phyloP scores from a whole-genome alignment of 2,329 filamentous ascomycete species.

The Leptographium radiaticola region DNA sequence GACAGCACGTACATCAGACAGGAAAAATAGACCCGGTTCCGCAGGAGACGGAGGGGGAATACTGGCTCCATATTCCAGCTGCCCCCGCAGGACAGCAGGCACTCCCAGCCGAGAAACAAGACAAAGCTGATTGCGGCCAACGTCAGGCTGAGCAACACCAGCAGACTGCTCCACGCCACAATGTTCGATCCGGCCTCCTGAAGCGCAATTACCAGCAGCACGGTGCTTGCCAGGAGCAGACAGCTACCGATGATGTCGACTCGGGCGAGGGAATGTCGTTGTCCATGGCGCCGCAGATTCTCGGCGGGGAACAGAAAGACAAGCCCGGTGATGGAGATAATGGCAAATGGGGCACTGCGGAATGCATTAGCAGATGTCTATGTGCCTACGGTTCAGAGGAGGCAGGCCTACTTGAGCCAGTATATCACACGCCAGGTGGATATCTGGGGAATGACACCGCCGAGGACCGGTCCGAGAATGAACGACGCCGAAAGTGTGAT shows the following conservation, averaged over 20 bases:
- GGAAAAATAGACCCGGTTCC: constrained; percentile 34
- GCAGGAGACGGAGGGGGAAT: constrained; percentile 37
- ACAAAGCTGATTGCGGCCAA: constrained; percentile 34
- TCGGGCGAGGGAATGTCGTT: constrained; percentile 3
- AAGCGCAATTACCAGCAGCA: constrained; percentile 41
- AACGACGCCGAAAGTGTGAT: constrained; percentile 43
- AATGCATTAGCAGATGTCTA: not conserved
- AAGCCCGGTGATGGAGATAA: constrained; percentile 30
- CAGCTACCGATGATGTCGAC: constrained; percentile 17
- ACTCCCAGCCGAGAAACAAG: constrained; percentile 38
- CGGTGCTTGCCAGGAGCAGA: constrained; percentile 36
- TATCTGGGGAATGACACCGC: constrained; percentile 39
- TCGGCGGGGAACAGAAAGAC: constrained; percentile 21
- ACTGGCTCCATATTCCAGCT: constrained; percentile 35
- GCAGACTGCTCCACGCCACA: constrained; percentile 35
- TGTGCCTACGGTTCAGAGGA: not conserved
- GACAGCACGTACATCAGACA: constrained; percentile 29
- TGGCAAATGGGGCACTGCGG: constrained; percentile 3
- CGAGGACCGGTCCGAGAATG: constrained; percentile 44
- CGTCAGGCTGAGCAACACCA: constrained; percentile 35
- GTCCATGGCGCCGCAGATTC: constrained; percentile 1
- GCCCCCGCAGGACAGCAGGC: constrained; percentile 25
- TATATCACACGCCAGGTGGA: constrained; percentile 47
- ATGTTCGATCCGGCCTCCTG: constrained; percentile 42
- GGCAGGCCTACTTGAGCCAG: constrained; percentile 40